A percentile compares a stretch with the other conserved stretches of the same genome.
phyloP scores from a whole-genome alignment of 805 yeast species.

The Cephaloascus albidus region DNA sequence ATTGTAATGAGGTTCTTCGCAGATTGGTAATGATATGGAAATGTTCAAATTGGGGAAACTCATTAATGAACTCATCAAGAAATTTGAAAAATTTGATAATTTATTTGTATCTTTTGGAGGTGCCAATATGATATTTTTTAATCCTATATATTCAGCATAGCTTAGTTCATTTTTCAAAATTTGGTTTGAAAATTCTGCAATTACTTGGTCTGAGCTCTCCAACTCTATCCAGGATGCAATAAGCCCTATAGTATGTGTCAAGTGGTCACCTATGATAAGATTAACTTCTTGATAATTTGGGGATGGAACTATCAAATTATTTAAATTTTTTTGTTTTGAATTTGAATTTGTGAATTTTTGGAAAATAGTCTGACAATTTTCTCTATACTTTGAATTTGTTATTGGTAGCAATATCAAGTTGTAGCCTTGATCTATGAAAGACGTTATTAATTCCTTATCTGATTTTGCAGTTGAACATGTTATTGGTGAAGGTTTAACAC shows the following conservation, averaged over 20 bases:
- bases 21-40: constrained; percentile 40
- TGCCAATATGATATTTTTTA: constrained; percentile 45
- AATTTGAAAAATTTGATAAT: constrained; percentile 39
- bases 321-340: background rate
- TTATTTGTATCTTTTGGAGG: constrained; percentile 55
- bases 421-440: constrained; percentile 28
- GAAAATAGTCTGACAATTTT: constrained; percentile 27
- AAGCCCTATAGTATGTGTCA: constrained; percentile 38
- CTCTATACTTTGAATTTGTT: constrained; percentile 41
- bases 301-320: constrained; percentile 20
- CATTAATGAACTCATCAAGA: constrained; percentile 14
- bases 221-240: constrained; percentile 65
- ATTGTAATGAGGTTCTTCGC: constrained; percentile 24
- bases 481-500: constrained; percentile 34
- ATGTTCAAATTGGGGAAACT: constrained; percentile 22
- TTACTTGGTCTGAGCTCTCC: constrained; percentile 39
- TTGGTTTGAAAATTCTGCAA: constrained; percentile 46
- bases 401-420: constrained; percentile 45
- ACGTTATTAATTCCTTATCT: constrained; percentile 14
- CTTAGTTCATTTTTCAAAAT: constrained; percentile 49
- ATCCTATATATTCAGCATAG: constrained; percentile 51
- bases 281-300: constrained; percentile 33
- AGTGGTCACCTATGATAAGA: constrained; percentile 30
- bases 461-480: constrained; percentile 17
- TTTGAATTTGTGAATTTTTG: constrained; percentile 15